Evolutionary conservation across 805 yeast species (phyloP).

Genomic region (Sugiyamaella chiloensis): DNA sequence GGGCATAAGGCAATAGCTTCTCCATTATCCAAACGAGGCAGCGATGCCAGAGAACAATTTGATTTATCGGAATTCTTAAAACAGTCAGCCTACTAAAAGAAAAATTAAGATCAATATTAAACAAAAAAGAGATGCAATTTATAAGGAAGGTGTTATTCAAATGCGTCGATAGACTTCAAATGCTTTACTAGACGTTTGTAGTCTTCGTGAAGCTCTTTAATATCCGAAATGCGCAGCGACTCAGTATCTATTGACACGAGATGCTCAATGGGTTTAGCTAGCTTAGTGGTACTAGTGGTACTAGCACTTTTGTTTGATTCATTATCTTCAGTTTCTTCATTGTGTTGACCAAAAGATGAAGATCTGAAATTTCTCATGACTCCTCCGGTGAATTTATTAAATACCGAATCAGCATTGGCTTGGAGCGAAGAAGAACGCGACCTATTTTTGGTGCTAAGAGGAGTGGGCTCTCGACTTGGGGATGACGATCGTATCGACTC

Average conservation of each 20-base stretch:
- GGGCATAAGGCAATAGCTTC: too few relatives aligned
- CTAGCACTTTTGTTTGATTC: constrained; percentile 5
- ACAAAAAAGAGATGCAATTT: neutral
- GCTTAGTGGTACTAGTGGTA: constrained; percentile 6
- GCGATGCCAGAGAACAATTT: too few relatives aligned
- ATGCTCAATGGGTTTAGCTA: constrained; percentile 24
- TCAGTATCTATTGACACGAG: constrained; percentile 29
- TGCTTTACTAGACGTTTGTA: constrained; percentile 36
- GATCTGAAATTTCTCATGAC: constrained; percentile 20
- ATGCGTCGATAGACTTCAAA: constrained; percentile 28
- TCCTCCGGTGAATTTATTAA: constrained; percentile 19
- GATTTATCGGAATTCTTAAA: too few relatives aligned
- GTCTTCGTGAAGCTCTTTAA: constrained; percentile 35
- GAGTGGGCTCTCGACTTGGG: constrained; percentile 11
- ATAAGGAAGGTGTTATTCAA: constrained; percentile 19
- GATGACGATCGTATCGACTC: neutral
- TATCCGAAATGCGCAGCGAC: constrained; percentile 34
- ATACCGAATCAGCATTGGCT: constrained; percentile 7
- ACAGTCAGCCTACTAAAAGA: too few relatives aligned
- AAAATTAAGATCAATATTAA: too few relatives aligned
- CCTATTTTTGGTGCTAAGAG: neutral
- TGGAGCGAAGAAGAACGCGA: constrained; percentile 12
- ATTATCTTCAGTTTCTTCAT: constrained; percentile 3
- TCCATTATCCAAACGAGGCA: too few relatives aligned
- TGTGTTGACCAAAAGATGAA: constrained; percentile 15